Base-by-base conservation (phyloP, 169 alveolate species). In the Eimeria maxima region DNA sequence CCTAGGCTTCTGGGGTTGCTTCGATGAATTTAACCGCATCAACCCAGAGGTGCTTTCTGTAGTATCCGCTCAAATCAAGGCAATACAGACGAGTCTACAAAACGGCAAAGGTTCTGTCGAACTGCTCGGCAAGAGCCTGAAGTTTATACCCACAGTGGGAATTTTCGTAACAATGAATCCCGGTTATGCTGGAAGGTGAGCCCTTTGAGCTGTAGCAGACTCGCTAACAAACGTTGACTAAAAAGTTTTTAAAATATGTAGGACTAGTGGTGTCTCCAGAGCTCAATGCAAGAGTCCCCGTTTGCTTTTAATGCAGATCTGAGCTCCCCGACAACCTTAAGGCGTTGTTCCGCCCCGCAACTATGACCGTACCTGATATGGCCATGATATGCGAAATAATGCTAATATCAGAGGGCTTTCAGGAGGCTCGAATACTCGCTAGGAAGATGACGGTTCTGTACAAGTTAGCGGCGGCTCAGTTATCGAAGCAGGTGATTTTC, bases 1-100 rank as follows among this genome's bases (percentile, higher is more conserved):
- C 38, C 33, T 99, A 81, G 99, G 99, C 47, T 98, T 99, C 96
- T 99, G 99, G 99, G 99, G 99, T 50, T 99, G 99, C 97, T 99
- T 99, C 96, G 99, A 99, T 98, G 99, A 99, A 98, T 99, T 99
- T 95, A 99, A 99, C 93, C 98, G 99, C 90, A 99, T 99, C 97
- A 98, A 99, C 38, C 98, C 99, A 90, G 99, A 99, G 97, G 99
- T 99, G 96, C 97, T 99, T 90, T 99, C 99, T 60, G 99, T 99
- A 95, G 99, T 99, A 71, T 98, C 99, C 24, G 99, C 99, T 33
- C 99, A 99, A 97, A 99, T 99, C 78, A 98, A 98, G 97, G 97
- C 99, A 65, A 98, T 99, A 78, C 99, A 98, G 91, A 99, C 98
- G 95, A 99, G 99, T 38, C 97, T 99, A 96, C 98, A 98, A 87